phyloP scores from a whole-genome alignment of 345 rosid species.

The Luvunga scandens region DNA sequence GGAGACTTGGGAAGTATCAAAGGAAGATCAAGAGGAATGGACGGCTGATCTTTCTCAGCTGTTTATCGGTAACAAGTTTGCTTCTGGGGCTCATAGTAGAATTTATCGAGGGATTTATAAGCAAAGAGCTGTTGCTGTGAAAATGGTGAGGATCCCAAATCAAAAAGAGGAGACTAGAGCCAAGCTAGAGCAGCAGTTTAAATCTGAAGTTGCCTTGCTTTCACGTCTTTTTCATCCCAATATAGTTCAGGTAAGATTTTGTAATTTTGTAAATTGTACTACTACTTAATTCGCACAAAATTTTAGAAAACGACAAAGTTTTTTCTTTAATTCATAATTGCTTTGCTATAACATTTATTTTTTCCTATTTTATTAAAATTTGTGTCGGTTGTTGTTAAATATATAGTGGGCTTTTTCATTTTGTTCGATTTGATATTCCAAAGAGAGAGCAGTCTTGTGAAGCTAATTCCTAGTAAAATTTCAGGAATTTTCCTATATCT shows the following conservation, averaged over 20 bases:
- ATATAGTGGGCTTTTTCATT: not conserved
- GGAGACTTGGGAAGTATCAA: constrained; percentile 87
- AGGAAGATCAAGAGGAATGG: constrained; percentile 94
- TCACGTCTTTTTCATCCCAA: constrained; percentile 94
- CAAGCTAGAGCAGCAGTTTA: constrained; percentile 89
- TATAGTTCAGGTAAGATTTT: constrained; percentile 60
- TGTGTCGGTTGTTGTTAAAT: not conserved
- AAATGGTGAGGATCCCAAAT: constrained; percentile 94
- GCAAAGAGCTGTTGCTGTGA: constrained; percentile 97
- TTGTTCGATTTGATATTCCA: not conserved
- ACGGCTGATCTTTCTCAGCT: constrained; percentile 97
- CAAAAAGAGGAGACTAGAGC: constrained; percentile 78
- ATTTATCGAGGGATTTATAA: constrained; percentile 94
- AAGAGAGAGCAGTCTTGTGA: not conserved
- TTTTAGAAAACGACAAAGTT: not conserved
- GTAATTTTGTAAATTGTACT: too few relatives aligned
- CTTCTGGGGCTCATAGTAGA: constrained; percentile 92
- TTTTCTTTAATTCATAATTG: not conserved
- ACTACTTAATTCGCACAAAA: not conserved
- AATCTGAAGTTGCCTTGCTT: constrained; percentile 91
- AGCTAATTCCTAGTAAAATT: not conserved
- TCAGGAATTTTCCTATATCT: not conserved
- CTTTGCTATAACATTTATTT: not conserved
- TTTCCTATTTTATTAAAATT: not conserved
- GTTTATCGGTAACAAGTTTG: constrained; percentile 95